Evolutionary conservation across 768 basidiomycete genomes (phyloP).

Genomic region (Hortiboletus flavorubellus): DNA sequence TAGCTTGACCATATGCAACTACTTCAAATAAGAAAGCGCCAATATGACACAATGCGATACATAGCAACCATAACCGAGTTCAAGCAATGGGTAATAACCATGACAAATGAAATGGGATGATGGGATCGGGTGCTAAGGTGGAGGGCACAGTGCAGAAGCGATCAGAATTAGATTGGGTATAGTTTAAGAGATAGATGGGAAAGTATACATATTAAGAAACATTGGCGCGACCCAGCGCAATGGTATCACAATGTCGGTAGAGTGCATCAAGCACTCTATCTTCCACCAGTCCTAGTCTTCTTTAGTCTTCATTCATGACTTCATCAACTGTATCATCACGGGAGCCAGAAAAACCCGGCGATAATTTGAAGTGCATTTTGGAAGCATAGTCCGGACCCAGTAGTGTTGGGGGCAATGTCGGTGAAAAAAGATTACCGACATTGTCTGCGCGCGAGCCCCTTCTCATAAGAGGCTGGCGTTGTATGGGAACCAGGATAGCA

Average conservation of each 20-base stretch:
- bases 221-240: constrained; percentile 15
- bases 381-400: constrained; percentile 8
- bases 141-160: not conserved
- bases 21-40: not conserved
- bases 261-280: constrained; percentile 12
- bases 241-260: not conserved
- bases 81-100: not conserved
- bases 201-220: not conserved
- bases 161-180: constrained; percentile 18
- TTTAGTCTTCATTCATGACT: constrained; percentile 22
- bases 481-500: constrained; percentile 12
- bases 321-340: constrained; percentile 13
- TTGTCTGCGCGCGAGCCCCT: constrained; percentile 3
- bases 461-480: constrained; percentile 19
- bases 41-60: not conserved
- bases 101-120: not conserved
- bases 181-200: constrained; percentile 7
- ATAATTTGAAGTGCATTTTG: constrained; percentile 9
- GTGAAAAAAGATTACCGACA: not conserved
- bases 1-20: not conserved
- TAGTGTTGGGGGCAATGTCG: not conserved
- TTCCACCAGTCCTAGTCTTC: constrained; percentile 8
- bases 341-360: constrained; percentile 4
- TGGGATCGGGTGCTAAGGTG: not conserved
- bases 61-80: not conserved